These are phyloP conservation scores for Paecilomyces sp. DNA, from an alignment of 2,329 filamentous ascomycete species.

Conservation along the genomic window DNA sequence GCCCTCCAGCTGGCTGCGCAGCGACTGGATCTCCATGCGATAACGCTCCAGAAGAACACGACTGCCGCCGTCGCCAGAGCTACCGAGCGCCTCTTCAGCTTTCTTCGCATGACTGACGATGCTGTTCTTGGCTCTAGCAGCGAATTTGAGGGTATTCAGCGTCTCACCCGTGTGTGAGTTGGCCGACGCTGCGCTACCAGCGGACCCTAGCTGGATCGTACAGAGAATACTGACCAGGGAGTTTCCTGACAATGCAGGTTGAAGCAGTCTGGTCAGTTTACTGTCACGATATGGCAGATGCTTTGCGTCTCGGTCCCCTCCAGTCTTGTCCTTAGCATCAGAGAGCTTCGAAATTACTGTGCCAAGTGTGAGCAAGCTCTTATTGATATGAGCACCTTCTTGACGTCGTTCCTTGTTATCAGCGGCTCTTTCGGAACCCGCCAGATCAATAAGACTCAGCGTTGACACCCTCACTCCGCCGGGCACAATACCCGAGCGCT, in stretches of 20 bases:
- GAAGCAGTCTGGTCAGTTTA: slow-evolving; percentile 87
- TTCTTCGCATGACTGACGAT: slow-evolving; percentile 96
- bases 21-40: slow-evolving; percentile 80
- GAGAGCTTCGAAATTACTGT: slow-evolving; percentile 94
- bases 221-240: slow-evolving; percentile 96
- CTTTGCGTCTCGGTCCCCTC: slow-evolving; percentile 73
- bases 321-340: slow-evolving; percentile 75
- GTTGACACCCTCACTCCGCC: slow-evolving; percentile 94
- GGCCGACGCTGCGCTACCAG: slow-evolving; percentile 61
- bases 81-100: slow-evolving; percentile 78
- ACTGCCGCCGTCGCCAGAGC: slow-evolving; percentile 71
- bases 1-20: slow-evolving; percentile 73
- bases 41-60: slow-evolving; percentile 87
- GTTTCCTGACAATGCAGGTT: slow-evolving; percentile 85
- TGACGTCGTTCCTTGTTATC: slow-evolving; percentile 90
- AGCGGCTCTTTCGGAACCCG: slow-evolving; percentile 91
- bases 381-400: slow-evolving; percentile 97
- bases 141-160: slow-evolving; percentile 93
- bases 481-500: slow-evolving; percentile 64
- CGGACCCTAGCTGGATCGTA: slow-evolving; percentile 83
- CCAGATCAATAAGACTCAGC: slow-evolving; percentile 88
- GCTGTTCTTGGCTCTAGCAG: slow-evolving; percentile 92
- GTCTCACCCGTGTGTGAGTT: slow-evolving; percentile 80
- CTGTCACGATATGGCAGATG: slow-evolving; percentile 96
- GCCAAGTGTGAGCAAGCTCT: slow-evolving; percentile 87